A percentile compares a stretch with the other conserved stretches of the same genome.
Evolutionary conservation across 192 early-diverging fungal genomes (phyloP).

Genomic region (Rhizophagus prolifer): DNA sequence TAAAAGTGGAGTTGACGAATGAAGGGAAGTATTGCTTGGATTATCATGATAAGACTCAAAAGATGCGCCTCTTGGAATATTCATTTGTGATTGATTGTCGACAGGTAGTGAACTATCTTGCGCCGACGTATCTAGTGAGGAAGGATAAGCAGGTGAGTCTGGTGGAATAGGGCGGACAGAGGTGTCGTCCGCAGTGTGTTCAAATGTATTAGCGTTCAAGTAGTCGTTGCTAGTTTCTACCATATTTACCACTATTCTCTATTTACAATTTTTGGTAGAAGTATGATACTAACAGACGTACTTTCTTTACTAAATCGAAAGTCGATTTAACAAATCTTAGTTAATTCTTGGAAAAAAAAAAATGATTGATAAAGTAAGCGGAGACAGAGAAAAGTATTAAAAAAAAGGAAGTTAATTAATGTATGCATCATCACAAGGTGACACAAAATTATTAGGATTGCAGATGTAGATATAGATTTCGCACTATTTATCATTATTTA

Average conservation of each 20-base stretch:
- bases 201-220: background rate
- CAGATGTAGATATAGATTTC: too few species aligned
- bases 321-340: background rate
- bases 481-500: too few species aligned
- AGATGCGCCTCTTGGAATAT: background rate
- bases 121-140: background rate
- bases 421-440: too few species aligned
- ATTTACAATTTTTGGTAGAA: background rate
- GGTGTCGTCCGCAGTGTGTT: background rate
- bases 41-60: slow-evolving; percentile 22
- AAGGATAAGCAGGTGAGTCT: slow-evolving; percentile 26
- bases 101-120: background rate
- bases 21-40: background rate
- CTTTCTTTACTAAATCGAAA: background rate
- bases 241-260: background rate
- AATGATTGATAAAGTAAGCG: too few species aligned
- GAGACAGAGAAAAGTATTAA: too few species aligned
- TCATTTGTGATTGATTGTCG: background rate
- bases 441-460: too few species aligned
- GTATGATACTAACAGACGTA: background rate
- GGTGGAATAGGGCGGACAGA: slow-evolving; percentile 11
- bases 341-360: background rate
- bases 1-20: background rate
- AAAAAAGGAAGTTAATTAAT: too few species aligned
- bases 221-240: background rate